Base-by-base conservation (phyloP, 169 alveolate species). In the Plasmodium ovale region DNA sequence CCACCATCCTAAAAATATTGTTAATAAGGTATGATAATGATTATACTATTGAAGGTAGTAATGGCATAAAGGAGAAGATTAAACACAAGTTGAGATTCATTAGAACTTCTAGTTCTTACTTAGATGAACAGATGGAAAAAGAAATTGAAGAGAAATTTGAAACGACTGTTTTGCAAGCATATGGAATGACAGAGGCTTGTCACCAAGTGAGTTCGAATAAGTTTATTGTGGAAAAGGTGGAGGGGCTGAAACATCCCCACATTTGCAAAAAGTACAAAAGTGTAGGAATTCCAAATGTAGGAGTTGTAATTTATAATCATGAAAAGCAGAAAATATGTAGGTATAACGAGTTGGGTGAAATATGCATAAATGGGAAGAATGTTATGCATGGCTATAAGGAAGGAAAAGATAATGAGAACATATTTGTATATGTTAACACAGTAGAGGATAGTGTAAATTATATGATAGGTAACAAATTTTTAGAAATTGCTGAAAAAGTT, bases 151-250 rank as follows among this genome's bases (percentile, higher is more conserved):
- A 65, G 21, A 82, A 82, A 54, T 82, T 82, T 69, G 84, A 64
- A 70, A 54, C 70, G 2, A 49, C 47, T n/a, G 72, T 82, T 31
- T 51, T 53, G 9, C 90, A 82, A 53, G 90, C 90, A 37, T 82
- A 82, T 82, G 90, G 90, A 12, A 82, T 82, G 90, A 82, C 90
- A 14, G 90, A 82, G 44, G 90, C 90, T 21, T 82, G 90, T 49
- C 90, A 82, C 37, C 90, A 82, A 56, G 90, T 82, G 2, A 82
- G 90, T 35, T 35, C 90, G 19, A 82, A 82, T 37, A 82, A 51
- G 29, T 51, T 59, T 27, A 74, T 60, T 25, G 35, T 14, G 9
- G 35, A 27, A 29, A 19, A 82, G 16, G 31, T 6, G 29, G 29
- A 82, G 2, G n/a, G 53, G 6, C 35, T 29, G 23, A 0, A 14